phyloP scores from a whole-genome alignment of 495 filamentous ascomycete genomes.

The Neurospora sp. region DNA sequence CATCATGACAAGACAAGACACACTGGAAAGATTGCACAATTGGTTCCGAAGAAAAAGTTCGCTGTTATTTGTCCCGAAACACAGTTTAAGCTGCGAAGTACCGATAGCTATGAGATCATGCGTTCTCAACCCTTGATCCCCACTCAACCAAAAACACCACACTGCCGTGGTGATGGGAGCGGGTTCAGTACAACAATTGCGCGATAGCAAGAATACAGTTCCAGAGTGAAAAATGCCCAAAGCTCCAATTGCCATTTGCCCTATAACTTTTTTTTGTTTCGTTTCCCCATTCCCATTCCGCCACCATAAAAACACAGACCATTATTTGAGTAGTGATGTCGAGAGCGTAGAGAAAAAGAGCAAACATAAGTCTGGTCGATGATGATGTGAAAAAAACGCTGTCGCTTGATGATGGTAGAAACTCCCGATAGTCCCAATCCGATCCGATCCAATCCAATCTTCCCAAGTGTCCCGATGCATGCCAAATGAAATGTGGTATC shows the following conservation, averaged over 20 bases:
- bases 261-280: neutral
- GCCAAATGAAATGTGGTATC: constrained; percentile 2
- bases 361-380: neutral
- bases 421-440: constrained; percentile 1
- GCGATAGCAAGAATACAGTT: neutral
- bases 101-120: neutral
- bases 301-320: neutral
- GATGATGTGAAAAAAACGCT: neutral
- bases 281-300: neutral
- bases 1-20: neutral
- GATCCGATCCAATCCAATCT: neutral
- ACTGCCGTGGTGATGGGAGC: neutral
- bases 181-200: neutral
- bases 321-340: constrained; percentile 1
- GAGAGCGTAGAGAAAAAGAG: neutral
- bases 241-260: neutral
- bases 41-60: neutral
- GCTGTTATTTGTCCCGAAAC: neutral
- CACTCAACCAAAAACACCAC: neutral
- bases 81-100: neutral
- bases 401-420: neutral
- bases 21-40: neutral
- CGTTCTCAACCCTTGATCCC: neutral
- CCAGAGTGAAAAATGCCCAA: neutral
- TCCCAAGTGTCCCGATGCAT: neutral